These are phyloP conservation scores for Globisporangium echinulatum DNA, from an alignment of 352 stramenopile genomes.

Conservation along the genomic window DNA sequence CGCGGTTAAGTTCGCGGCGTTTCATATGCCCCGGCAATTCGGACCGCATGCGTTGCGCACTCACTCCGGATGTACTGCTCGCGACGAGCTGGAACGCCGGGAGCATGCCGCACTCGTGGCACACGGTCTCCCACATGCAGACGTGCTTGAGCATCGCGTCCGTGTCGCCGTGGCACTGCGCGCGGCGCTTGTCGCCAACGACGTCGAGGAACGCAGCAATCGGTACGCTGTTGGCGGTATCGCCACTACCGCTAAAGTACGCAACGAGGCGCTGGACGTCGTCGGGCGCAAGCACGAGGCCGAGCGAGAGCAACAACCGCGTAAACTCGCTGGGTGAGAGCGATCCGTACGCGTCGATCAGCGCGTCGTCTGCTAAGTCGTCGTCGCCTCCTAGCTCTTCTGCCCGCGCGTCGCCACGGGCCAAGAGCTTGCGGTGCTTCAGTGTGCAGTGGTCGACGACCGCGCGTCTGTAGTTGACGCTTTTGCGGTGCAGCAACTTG, in stretches of 20 bases:
- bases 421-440: constrained; percentile 52
- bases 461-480: constrained; percentile 78
- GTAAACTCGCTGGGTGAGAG: constrained; percentile 50
- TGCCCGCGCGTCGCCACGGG: constrained; percentile 18
- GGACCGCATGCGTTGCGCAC: constrained; percentile 38
- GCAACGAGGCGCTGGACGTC: constrained; percentile 78
- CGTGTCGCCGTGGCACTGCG: constrained; percentile 69
- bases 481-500: constrained; percentile 86
- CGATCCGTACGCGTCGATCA: constrained; percentile 47
- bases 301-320: constrained; percentile 52
- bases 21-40: constrained; percentile 65
- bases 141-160: constrained; percentile 69
- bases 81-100: constrained; percentile 85
- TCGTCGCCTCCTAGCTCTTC: constrained; percentile 19
- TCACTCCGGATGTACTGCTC: constrained; percentile 19
- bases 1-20: constrained; percentile 39
- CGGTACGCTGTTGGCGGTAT: constrained; percentile 37
- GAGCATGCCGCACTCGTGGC: constrained; percentile 87
- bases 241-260: constrained; percentile 79
- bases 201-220: constrained; percentile 83
- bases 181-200: constrained; percentile 58
- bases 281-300: constrained; percentile 73
- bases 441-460: constrained; percentile 65
- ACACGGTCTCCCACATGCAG: constrained; percentile 90
- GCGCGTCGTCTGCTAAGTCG: constrained; percentile 43